Evolutionary conservation across 805 yeast genomes (phyloP).

Genomic region (Kodamaea nitidulidarum): DNA sequence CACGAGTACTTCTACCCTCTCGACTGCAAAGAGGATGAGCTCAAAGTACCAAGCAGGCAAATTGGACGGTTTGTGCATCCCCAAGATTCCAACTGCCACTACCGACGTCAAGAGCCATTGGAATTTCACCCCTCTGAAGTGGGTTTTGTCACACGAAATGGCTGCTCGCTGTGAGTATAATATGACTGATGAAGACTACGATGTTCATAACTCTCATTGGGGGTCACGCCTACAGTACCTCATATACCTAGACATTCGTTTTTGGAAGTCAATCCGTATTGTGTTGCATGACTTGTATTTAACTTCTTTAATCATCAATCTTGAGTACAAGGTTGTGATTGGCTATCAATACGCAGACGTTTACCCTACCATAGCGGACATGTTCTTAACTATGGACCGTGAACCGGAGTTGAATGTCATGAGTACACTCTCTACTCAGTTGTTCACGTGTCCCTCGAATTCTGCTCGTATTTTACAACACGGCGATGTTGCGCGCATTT

Average conservation of each 20-base stretch:
- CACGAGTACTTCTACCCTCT: no score
- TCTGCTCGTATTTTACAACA: conserved; percentile 59
- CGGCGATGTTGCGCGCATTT: conserved; percentile 59
- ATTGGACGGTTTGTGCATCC: conserved; percentile 35
- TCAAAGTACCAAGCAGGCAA: conserved; percentile 27
- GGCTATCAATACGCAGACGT: conserved; percentile 80
- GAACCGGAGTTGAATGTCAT: conserved; percentile 83
- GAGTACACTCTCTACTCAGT: conserved; percentile 72
- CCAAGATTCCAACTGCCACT: conserved; percentile 27
- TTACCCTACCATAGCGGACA: conserved; percentile 69
- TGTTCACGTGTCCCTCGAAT: conserved; percentile 85
- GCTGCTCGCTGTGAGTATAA: conserved; percentile 48
- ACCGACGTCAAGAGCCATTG: conserved; percentile 27
- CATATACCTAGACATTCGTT: conserved; percentile 62
- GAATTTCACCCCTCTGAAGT: conserved; percentile 36
- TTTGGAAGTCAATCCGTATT: conserved; percentile 62
- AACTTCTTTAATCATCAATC: conserved; percentile 58
- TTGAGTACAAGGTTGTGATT: conserved; percentile 51
- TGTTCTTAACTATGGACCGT: conserved; percentile 69
- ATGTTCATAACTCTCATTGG: conserved; percentile 22
- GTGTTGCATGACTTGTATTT: conserved; percentile 62
- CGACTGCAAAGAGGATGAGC: neutral
- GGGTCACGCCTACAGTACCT: conserved; percentile 60
- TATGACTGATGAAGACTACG: conserved; percentile 24
- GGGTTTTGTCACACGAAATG: conserved; percentile 44